These are phyloP conservation scores for Chalciporus chontae DNA, from an alignment of 768 basidiomycete genomes.

Conservation along the genomic window DNA sequence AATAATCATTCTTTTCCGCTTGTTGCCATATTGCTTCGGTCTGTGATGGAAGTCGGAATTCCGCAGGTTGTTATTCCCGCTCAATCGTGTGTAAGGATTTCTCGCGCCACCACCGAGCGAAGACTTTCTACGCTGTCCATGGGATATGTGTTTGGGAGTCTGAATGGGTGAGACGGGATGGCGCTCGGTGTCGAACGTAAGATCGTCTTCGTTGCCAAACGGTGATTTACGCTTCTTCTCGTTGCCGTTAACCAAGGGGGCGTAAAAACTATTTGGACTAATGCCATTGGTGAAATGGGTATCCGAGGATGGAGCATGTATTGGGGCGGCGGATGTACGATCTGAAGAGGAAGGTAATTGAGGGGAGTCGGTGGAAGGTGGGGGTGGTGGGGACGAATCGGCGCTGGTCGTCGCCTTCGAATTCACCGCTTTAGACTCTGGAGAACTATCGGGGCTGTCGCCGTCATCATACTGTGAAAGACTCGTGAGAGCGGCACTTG, in stretches of 20 bases:
- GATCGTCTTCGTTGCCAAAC: constrained; percentile 29
- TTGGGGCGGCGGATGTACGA: constrained; percentile 19
- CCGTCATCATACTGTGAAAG: constrained; percentile 43
- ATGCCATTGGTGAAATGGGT: constrained; percentile 24
- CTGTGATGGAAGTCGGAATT: constrained; percentile 22
- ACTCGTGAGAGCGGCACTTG: constrained; percentile 35
- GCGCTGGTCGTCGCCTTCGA: constrained; percentile 18
- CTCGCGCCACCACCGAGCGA: constrained; percentile 28
- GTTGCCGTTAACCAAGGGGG: constrained; percentile 14
- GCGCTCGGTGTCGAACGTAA: constrained; percentile 17
- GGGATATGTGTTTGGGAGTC: constrained; percentile 19
- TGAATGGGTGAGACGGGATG: constrained; percentile 19
- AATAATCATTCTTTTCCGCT: constrained; percentile 34
- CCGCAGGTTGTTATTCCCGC: constrained; percentile 34
- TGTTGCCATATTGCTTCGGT: constrained; percentile 30
- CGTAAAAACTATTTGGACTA: constrained; percentile 40
- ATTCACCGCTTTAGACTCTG: constrained; percentile 14
- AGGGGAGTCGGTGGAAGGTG: constrained; percentile 32
- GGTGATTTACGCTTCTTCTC: constrained; percentile 42
- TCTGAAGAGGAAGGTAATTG: constrained; percentile 30
- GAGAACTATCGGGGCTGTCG: constrained; percentile 29
- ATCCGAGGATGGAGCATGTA: constrained; percentile 19
- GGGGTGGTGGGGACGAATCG: constrained; percentile 30
- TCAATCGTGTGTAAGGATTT: constrained; percentile 36
- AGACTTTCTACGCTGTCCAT: constrained; percentile 24